Base-by-base conservation (phyloP, 1,139 yeast species). In the Meyerozyma sp. region DNA sequence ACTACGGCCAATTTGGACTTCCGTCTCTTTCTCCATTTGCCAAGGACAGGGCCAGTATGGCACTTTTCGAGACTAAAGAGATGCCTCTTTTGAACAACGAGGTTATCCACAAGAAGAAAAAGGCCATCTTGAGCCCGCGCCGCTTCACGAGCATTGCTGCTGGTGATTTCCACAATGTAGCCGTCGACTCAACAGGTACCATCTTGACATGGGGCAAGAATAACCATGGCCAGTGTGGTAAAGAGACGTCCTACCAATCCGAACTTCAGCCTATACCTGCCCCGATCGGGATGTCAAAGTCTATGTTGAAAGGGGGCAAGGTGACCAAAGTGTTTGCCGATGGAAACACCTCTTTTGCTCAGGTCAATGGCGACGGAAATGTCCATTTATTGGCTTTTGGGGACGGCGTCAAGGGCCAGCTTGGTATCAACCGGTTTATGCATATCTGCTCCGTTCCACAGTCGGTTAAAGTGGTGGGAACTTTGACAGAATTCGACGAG, bases 121-220 rank as follows among this genome's bases (percentile, higher is more conserved):
- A 64, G 5, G 30, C 50, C n/a, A 20, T 48, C 0, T 44, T 70
- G 3, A 46, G 42, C 25, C 70, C 73, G 3, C 70, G 91, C 43
- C 51, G 53, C 3, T 80, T 88, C 46, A 64, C 59, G 7, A 70
- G 77, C 51, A 75, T 91, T 40, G 88, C 95, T 1, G 69, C 85
- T 44, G 98, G 98, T 2, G 73, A 74, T 41, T 73, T 70, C 58
- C 96, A 89, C 63, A 80, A 89, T 8, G 58, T 90, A 26, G 94
- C 81, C 1, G 61, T 77, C 27, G 93, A 88, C 51, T 54, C 66
- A 2, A 58, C 70, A 21, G 94, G 93, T 13, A 71, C 74, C 46
- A 66, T 89, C 14, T 86, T 84, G 79, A 77, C 90, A 1, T 91
- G 95, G 79, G 98, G 98, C 27, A 79, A 79, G 47, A 93, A 93